phyloP scores from a whole-genome alignment of 345 rosid genomes.

The Eucalyptus erythrocorys region DNA sequence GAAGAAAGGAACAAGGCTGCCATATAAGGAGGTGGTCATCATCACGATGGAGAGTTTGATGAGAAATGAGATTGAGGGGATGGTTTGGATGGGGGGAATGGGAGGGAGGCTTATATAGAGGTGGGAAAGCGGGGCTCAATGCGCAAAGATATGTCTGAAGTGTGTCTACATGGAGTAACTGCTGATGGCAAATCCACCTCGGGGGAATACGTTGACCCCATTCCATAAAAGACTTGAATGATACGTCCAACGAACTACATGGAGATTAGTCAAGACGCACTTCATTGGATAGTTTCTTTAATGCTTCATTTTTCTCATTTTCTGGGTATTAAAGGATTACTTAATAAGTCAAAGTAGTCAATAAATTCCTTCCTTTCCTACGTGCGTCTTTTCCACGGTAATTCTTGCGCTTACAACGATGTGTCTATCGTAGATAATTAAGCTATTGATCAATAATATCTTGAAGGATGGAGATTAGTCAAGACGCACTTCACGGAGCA shows the following conservation, averaged over 20 bases:
- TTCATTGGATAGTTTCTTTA: not conserved
- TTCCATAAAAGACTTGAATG: not conserved
- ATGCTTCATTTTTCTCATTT: not conserved
- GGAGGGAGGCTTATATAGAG: not conserved
- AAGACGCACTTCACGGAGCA: not conserved
- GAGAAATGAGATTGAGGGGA: not conserved
- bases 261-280: too few relatives aligned
- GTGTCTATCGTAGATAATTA: not conserved
- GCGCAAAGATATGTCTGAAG: not conserved
- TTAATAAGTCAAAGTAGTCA: not conserved
- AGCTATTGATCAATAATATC: not conserved
- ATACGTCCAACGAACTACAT: not conserved
- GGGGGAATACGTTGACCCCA: not conserved
- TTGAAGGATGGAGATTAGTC: not conserved
- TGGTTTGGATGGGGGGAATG: not conserved
- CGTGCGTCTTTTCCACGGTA: not conserved
- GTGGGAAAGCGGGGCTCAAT: not conserved
- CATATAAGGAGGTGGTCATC: not conserved
- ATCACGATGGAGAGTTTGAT: not conserved
- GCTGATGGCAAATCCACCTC: not conserved
- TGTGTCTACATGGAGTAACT: not conserved
- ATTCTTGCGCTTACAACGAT: not conserved
- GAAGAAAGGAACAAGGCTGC: not conserved
- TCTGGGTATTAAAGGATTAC: not conserved
- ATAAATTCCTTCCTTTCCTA: not conserved